Percentiles rank a stretch among this genome's conserved stretches.
Conservation (phyloP, 2,329 filamentous ascomycete species). For the Colletotrichum filicis region DNA sequence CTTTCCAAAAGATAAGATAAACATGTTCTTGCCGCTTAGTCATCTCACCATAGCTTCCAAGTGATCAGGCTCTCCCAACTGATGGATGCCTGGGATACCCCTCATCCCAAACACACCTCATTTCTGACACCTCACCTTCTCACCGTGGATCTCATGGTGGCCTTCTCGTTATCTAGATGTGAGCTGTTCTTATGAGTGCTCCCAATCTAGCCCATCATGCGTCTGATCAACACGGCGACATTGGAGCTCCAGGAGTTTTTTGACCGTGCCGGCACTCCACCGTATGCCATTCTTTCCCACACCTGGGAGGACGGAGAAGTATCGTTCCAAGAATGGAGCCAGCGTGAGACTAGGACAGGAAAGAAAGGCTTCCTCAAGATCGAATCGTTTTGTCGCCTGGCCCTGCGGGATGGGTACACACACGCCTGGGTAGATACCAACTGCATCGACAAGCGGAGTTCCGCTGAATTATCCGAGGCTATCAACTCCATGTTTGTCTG, state of each 20-base stretch:
- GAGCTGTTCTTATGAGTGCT: not conserved
- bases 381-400: not conserved
- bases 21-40: not conserved
- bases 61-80: not conserved
- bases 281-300: constrained; percentile 34
- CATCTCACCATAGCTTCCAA: not conserved
- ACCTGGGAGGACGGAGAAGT: constrained; percentile 30
- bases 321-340: constrained; percentile 7
- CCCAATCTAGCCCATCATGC: not conserved
- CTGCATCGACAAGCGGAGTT: constrained; percentile 23
- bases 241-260: not conserved
- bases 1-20: not conserved
- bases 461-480: constrained; percentile 19
- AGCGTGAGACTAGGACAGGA: rapidly evolving
- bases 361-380: not conserved
- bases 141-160: not conserved
- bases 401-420: not conserved
- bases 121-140: not conserved
- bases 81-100: not conserved
- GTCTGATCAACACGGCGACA: constrained; percentile 2
- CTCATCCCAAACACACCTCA: not conserved
- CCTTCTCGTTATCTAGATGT: no score
- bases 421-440: constrained; percentile 13
- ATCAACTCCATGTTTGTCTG: constrained; percentile 36
- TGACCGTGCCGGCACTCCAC: not conserved